Base-by-base conservation (phyloP, 2,329 filamentous ascomycete genomes). In the Calonectria honghensis region DNA sequence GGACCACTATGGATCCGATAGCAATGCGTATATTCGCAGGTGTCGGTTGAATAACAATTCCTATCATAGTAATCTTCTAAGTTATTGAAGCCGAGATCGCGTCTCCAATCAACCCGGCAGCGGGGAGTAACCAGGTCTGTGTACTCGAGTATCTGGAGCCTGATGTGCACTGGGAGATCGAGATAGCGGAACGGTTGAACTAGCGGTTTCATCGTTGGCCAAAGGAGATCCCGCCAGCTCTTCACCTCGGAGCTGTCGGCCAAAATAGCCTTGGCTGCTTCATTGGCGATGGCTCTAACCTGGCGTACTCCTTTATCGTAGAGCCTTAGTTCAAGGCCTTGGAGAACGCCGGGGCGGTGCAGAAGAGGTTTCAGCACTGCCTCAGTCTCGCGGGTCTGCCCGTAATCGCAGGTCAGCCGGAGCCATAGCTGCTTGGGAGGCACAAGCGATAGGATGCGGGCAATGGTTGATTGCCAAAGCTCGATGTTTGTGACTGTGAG, bases 101-200 rank as follows among this genome's bases (percentile, higher is more conserved):
- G 7, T 7, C 16, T 63, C 57, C 57, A 63, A 24, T 41, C 24
- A 6, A 63, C 37, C 9, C 24, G 13, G 24, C 57, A 16, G 14
- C 20, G 5, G 4, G 57, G 57, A 1, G 57, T 41, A 2, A 63
- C 35, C 4, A 63, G 57, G 18, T 41, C 57, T 16, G 57, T 63
- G 82, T 98, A 99, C 76, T 94, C 90, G 11, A 98, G 89, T 96
- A 99, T 98, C 81, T 98, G 93, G 72, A 93, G 92, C 7, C 97
- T 93, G 27, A 98, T 85, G 37, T 90, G 90, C 3, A 95, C 94
- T 75, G 98, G 96, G 77, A 98, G 96, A 16, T 91, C 88, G 0
- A 63, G 32, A 29, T 41, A 63, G 37, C 35, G 57, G n/a, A 63
- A 63, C 16, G 35, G 24, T 10, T 41, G n/a, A 48, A 20, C 41